These are phyloP conservation scores for Paracoccidioides lutzii DNA, from an alignment of 2,329 filamentous ascomycete species.

Conservation along the genomic window DNA sequence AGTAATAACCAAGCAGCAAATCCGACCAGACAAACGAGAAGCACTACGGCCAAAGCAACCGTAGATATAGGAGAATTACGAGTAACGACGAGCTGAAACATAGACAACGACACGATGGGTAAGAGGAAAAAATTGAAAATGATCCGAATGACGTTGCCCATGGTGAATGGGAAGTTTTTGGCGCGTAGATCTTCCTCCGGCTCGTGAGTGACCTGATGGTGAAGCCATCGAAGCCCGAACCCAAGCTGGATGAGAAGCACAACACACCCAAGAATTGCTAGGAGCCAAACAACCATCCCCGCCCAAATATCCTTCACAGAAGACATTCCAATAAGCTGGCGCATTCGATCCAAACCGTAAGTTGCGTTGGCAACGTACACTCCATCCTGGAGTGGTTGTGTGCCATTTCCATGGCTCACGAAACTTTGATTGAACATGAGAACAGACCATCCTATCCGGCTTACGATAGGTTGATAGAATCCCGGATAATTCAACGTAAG, in stretches of 20 bases:
- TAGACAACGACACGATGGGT: conserved; percentile 71
- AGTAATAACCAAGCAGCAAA: conserved; percentile 69
- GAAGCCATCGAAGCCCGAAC: conserved; percentile 64
- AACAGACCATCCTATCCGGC: conserved; percentile 74
- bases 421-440: conserved; percentile 92
- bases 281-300: conserved; percentile 82
- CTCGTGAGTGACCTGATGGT: conserved; percentile 56
- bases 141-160: conserved; percentile 68
- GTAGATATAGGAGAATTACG: conserved; percentile 53
- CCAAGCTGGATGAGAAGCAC: conserved; percentile 60
- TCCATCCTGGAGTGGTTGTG: conserved; percentile 61
- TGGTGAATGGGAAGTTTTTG: conserved; percentile 81
- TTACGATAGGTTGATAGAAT: conserved; percentile 83
- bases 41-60: conserved; percentile 61
- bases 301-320: conserved; percentile 74
- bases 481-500: conserved; percentile 82
- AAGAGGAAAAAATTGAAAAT: conserved; percentile 88
- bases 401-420: conserved; percentile 54
- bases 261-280: conserved; percentile 58
- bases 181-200: conserved; percentile 76
- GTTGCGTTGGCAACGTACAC: conserved; percentile 69
- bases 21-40: conserved; percentile 57
- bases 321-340: conserved; percentile 71
- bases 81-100: conserved; percentile 80
- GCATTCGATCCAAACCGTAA: conserved; percentile 67